These are phyloP conservation scores for Leishmania amazonensis DNA, from an alignment of 208 protist species.

Conservation along the genomic window DNA sequence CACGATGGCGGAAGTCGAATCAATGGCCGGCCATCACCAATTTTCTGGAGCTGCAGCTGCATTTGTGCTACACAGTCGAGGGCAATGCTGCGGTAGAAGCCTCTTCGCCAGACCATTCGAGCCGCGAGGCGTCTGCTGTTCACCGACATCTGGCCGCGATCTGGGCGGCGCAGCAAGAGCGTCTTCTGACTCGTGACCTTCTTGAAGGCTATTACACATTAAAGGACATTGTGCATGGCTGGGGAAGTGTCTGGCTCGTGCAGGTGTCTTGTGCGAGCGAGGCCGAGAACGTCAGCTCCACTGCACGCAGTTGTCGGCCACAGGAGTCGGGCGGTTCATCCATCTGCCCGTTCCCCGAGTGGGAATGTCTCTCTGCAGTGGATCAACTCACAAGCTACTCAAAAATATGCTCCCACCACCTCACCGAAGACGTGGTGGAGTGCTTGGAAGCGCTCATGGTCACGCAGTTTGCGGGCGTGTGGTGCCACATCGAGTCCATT, in stretches of 20 bases:
- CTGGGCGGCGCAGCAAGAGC: background rate
- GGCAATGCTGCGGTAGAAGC: background rate
- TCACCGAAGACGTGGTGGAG: slow-evolving; percentile 9
- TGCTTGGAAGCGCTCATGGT: slow-evolving; percentile 6
- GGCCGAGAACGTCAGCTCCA: background rate
- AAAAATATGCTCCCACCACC: slow-evolving; percentile 13
- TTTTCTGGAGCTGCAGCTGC: slow-evolving; percentile 25
- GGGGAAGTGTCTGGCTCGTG: slow-evolving; percentile 15
- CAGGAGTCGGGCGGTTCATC: background rate
- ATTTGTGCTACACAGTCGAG: background rate
- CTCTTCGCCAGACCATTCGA: background rate
- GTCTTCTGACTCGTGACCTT: background rate
- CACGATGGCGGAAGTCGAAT: slow-evolving; percentile 30
- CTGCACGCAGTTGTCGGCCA: too few relatives aligned
- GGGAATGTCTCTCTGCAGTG: slow-evolving; percentile 4
- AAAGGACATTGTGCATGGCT: slow-evolving; percentile 21
- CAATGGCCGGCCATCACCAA: slow-evolving; percentile 23
- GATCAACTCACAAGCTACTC: slow-evolving; percentile 11
- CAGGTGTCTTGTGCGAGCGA: background rate
- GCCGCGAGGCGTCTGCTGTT: background rate
- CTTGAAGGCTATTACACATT: slow-evolving; percentile 17
- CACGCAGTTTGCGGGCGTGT: slow-evolving; percentile 19
- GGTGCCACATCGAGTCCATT: background rate
- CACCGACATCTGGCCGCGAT: background rate
- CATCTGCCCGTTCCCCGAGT: background rate